Evolutionary conservation across 768 basidiomycete species (phyloP).

Genomic region (Arthromyces matolae): DNA sequence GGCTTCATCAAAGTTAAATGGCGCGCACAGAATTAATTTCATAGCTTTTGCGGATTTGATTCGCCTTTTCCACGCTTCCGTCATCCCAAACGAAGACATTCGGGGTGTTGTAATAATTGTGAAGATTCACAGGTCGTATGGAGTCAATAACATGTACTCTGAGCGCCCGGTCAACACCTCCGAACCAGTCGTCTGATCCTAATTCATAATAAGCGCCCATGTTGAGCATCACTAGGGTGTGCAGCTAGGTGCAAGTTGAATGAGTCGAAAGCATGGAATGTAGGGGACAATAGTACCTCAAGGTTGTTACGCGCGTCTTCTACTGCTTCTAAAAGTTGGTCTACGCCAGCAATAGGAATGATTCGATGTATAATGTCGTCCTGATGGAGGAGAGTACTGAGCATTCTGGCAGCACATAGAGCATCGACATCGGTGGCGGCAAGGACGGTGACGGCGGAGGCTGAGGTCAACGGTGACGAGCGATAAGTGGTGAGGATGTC

Average conservation of each 20-base stretch:
- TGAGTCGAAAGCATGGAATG: conserved; percentile 1
- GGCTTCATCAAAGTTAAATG: background rate
- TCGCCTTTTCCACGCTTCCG: conserved; percentile 68
- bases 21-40: conserved; percentile 71
- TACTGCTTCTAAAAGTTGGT: conserved; percentile 64
- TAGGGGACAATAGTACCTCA: conserved; percentile 49
- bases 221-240: conserved; percentile 87
- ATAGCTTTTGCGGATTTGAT: conserved; percentile 76
- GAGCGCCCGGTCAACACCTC: conserved; percentile 57
- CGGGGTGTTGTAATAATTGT: conserved; percentile 75
- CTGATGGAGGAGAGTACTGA: conserved; percentile 84
- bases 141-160: conserved; percentile 94
- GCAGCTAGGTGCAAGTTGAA: conserved; percentile 47
- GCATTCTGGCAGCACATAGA: conserved; percentile 85
- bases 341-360: conserved; percentile 83
- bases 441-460: conserved; percentile 80
- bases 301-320: conserved; percentile 61
- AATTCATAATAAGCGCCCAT: conserved; percentile 90
- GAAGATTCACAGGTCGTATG: conserved; percentile 82
- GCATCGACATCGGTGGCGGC: conserved; percentile 92
- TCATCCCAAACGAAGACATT: conserved; percentile 88
- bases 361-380: conserved; percentile 92
- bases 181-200: conserved; percentile 70
- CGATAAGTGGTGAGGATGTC: conserved; percentile 70
- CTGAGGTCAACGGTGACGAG: conserved; percentile 70